Conservation (phyloP, 1,284 basidiomycete genomes). For the Phylloboletellus chloephorus region DNA sequence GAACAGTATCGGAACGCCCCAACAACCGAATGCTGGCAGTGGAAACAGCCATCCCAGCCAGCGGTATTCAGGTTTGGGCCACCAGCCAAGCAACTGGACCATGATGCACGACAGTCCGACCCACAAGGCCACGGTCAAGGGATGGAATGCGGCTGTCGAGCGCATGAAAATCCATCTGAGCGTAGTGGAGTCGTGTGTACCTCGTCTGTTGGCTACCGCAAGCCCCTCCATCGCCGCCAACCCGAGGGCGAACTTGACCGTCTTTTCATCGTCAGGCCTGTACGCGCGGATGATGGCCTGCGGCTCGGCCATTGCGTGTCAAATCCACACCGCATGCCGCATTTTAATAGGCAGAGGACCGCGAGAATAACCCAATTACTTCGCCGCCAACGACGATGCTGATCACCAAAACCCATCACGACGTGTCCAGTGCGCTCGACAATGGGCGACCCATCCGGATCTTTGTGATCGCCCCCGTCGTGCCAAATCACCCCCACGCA, state of each 20-base stretch:
- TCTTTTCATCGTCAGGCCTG: conserved; percentile 46
- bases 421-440: conserved; percentile 67
- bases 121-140: conserved; percentile 56
- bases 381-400: conserved; percentile 62
- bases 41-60: conserved; percentile 50
- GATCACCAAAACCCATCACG: conserved; percentile 72
- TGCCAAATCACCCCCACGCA: conserved; percentile 72
- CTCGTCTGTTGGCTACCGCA: conserved; percentile 59
- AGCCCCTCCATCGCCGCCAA: conserved; percentile 68
- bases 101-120: conserved; percentile 52
- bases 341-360: no score
- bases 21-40: conserved; percentile 59
- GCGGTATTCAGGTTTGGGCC: conserved; percentile 46
- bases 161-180: neutral
- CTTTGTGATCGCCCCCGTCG: conserved; percentile 65
- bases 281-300: conserved; percentile 53
- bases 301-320: conserved; percentile 30
- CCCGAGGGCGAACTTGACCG: conserved; percentile 60
- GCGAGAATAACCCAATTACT: no score
- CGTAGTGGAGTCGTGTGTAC: conserved; percentile 34
- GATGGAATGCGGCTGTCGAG: conserved; percentile 55
- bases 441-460: conserved; percentile 70
- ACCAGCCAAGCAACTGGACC: conserved; percentile 59
- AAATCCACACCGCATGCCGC: no score
- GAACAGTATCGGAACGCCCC: conserved; percentile 62